phyloP scores from a whole-genome alignment of 306 rosid species.

The Crataegus laevigata region DNA sequence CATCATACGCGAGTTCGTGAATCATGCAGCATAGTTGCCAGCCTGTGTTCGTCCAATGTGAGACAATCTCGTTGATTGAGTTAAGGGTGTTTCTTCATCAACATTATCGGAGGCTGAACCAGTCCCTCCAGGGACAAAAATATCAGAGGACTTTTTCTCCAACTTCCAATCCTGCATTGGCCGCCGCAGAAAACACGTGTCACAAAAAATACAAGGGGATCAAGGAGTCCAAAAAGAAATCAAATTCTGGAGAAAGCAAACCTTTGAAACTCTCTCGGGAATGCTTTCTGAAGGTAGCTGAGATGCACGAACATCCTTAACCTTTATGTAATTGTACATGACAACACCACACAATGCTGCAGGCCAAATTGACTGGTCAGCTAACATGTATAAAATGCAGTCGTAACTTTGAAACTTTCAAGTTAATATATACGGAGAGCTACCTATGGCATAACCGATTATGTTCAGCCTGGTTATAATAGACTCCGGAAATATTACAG shows the following conservation, averaged over 20 bases:
- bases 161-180: constrained; percentile 80
- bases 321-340: constrained; percentile 89
- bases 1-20: constrained; percentile 6
- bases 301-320: constrained; percentile 81
- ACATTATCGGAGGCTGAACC: constrained; percentile 33
- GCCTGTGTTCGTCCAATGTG: constrained; percentile 59
- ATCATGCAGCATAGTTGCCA: constrained; percentile 40
- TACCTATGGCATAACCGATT: constrained; percentile 91
- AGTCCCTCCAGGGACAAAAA: constrained; percentile 47
- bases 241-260: constrained; percentile 13
- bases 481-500: constrained; percentile 90
- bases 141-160: constrained; percentile 77
- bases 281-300: constrained; percentile 51
- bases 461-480: constrained; percentile 79
- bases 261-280: constrained; percentile 68
- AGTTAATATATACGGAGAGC: constrained; percentile 1
- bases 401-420: background rate
- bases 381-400: background rate
- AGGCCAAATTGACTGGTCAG: constrained; percentile 4
- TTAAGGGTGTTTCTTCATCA: constrained; percentile 70
- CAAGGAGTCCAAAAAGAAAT: background rate
- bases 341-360: constrained; percentile 89
- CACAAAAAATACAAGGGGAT: background rate
- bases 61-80: constrained; percentile 69
- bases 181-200: background rate